Conservation (phyloP, 352 stramenopile species). For the Phytophthora gonapodyides region DNA sequence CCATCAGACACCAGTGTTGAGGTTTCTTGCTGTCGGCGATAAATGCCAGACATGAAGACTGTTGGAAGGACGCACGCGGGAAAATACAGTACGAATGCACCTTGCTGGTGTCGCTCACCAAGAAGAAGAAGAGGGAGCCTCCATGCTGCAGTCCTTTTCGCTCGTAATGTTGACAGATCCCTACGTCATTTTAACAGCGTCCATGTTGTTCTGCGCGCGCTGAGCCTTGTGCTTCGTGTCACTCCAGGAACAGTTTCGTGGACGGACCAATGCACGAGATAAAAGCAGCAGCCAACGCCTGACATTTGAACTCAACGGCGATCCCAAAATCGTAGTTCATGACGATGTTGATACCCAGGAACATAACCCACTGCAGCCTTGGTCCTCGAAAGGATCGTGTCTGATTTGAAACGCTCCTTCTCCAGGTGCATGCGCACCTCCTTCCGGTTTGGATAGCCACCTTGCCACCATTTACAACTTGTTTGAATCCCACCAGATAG, state of each 20-base stretch:
- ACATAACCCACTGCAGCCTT: conserved; percentile 92
- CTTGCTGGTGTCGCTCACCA: no score
- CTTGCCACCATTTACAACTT: conserved; percentile 92
- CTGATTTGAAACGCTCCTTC: conserved; percentile 95
- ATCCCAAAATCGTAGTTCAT: conserved; percentile 97
- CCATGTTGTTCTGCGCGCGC: no score
- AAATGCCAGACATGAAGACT: no score
- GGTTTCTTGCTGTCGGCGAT: no score
- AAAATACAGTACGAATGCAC: no score
- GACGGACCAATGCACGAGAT: conserved; percentile 97
- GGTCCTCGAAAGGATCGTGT: conserved; percentile 95
- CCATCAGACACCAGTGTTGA: no score
- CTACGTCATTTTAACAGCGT: no score
- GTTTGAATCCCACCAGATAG: conserved; percentile 93
- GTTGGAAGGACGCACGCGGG: no score
- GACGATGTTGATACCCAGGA: conserved; percentile 97
- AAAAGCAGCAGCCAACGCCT: conserved; percentile 92
- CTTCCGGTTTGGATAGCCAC: conserved; percentile 91
- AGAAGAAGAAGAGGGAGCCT: no score
- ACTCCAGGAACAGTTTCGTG: conserved; percentile 94
- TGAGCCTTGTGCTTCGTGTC: no score
- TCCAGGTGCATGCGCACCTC: conserved; percentile 94
- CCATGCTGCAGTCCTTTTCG: no score
- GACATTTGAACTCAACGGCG: conserved; percentile 94
- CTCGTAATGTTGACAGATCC: no score